Evolutionary conservation across 1,284 basidiomycete genomes (phyloP).

Genomic region (Ganoderma lingzhi): DNA sequence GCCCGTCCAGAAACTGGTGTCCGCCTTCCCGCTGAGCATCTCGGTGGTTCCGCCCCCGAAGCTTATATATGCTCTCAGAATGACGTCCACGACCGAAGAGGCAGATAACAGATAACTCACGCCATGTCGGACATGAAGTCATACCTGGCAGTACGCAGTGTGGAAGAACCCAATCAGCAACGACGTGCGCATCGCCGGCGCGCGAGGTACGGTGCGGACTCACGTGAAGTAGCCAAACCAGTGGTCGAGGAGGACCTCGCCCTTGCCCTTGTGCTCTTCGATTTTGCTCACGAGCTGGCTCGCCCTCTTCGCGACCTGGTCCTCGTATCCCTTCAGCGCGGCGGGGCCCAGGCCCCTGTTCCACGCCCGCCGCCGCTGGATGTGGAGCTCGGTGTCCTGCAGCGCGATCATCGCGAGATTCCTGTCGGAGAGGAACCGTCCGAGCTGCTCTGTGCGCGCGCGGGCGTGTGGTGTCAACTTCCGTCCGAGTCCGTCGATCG

Average conservation of each 20-base stretch:
- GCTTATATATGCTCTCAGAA: background rate
- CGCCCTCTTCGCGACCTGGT: conserved; percentile 42
- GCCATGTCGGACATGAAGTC: conserved; percentile 6
- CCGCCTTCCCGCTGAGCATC: background rate
- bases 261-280: background rate
- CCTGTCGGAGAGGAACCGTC: background rate
- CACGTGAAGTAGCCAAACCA: background rate
- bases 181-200: too few relatives aligned
- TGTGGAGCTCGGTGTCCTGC: conserved; percentile 36
- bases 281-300: conserved; percentile 41
- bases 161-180: too few relatives aligned
- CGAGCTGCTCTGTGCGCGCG: background rate
- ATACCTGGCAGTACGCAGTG: background rate
- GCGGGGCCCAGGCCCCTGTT: conserved; percentile 48
- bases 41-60: background rate
- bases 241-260: background rate
- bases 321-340: conserved; percentile 50
- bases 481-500: background rate
- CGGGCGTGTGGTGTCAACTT: background rate
- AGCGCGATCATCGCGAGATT: conserved; percentile 2
- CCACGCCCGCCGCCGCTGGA: conserved; percentile 49
- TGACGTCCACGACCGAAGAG: background rate
- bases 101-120: background rate
- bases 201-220: too few relatives aligned
- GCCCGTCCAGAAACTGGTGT: background rate